Evolutionary conservation across 306 rosid genomes (phyloP).

Genomic region (Phaseolus lunatus): DNA sequence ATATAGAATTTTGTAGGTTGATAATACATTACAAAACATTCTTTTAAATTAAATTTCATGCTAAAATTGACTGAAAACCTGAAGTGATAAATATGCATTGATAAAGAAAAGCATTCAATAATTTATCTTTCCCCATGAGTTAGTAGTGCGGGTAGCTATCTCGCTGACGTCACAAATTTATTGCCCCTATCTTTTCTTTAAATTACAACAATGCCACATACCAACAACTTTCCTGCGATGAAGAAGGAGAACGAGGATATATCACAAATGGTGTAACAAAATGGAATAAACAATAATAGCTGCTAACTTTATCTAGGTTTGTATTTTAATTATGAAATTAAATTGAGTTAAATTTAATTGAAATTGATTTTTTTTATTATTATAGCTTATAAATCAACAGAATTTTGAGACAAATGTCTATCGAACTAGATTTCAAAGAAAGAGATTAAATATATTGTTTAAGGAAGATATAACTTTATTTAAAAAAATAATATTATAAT

Average conservation of each 20-base stretch:
- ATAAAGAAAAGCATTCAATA: neutral
- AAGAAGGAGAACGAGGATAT: neutral
- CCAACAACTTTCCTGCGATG: neutral
- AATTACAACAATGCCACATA: conserved; percentile 48
- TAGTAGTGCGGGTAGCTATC: conserved; percentile 68
- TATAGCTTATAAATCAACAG: too few species aligned
- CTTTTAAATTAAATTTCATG: too few species aligned
- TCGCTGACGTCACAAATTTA: conserved; percentile 57
- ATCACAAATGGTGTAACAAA: neutral
- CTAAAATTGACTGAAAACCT: neutral
- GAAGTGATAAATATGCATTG: neutral
- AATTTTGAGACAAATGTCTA: too few species aligned
- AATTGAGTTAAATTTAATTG: too few species aligned
- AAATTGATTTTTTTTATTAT: too few species aligned
- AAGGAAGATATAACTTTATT: too few species aligned
- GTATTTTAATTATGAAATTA: too few species aligned
- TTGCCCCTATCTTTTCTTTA: conserved; percentile 32
- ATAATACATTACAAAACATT: too few species aligned
- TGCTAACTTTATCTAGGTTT: neutral
- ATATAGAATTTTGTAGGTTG: too few species aligned
- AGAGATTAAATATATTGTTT: too few species aligned
- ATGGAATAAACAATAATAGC: neutral
- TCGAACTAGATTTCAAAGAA: too few species aligned
- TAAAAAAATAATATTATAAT: too few species aligned
- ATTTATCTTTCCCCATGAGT: neutral